These are phyloP conservation scores for Punica granatum DNA, from an alignment of 345 rosid species.

Conservation along the genomic window DNA sequence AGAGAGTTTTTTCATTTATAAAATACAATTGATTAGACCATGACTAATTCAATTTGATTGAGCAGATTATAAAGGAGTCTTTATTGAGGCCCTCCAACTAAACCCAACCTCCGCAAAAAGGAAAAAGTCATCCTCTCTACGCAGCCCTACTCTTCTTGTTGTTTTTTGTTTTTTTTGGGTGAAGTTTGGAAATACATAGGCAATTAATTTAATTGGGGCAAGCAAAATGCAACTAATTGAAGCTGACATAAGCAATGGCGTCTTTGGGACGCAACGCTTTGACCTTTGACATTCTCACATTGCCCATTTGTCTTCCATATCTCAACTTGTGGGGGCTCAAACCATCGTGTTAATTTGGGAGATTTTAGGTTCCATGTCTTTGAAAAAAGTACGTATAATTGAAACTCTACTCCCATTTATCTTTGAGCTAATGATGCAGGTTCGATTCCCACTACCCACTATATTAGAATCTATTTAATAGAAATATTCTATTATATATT, in stretches of 20 bases:
- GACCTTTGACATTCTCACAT: neutral
- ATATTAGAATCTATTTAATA: too few relatives aligned
- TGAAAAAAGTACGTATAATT: too few relatives aligned
- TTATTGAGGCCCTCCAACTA: neutral
- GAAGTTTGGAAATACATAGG: neutral
- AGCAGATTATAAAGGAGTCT: neutral
- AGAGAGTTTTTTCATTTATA: too few relatives aligned
- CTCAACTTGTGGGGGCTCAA: neutral
- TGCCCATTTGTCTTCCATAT: neutral
- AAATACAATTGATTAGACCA: too few relatives aligned
- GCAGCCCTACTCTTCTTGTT: neutral
- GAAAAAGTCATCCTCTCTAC: neutral
- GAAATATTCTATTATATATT: too few relatives aligned
- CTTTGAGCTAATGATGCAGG: too few relatives aligned
- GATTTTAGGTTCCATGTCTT: neutral
- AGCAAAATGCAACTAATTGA: neutral
- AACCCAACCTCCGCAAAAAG: neutral
- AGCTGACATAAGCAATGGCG: constrained; percentile 8
- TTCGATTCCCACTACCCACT: too few relatives aligned
- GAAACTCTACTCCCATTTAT: too few relatives aligned
- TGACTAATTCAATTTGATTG: neutral
- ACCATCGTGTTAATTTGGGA: neutral
- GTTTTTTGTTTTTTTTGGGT: too few relatives aligned
- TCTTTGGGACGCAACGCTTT: neutral
- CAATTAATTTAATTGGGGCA: neutral